Evolutionary conservation across 2,329 filamentous ascomycete genomes (phyloP), one percentile per base, ranked within the genome.

Genomic region (Cercospora citrullina): DNA sequence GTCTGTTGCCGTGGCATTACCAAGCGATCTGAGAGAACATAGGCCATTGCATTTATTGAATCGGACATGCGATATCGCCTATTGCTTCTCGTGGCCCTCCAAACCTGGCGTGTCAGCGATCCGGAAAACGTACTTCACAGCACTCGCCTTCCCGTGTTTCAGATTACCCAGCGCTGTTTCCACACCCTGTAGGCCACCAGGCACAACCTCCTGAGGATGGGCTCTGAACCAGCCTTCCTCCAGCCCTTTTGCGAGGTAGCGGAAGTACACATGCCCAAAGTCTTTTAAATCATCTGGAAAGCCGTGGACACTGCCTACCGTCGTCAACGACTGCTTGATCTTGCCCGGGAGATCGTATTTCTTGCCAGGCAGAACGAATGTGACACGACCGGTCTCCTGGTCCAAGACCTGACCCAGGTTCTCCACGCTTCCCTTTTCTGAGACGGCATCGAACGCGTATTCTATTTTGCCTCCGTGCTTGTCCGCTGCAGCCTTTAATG

Each of bases 111-210:
- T 86, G 42, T 87, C 84, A 8, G 72, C 81, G 76, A 88, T 83
- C 69, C 80, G 80, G 73, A 87, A 87, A 0, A 91, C 85, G 79
- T 89, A 90, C 79, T 91, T 91, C 0, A 87, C 81, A 1, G 83
- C 89, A 73, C 85, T 89, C 23, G 86, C 87, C 77, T 86, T 87
- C 0, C 89, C 89, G 30, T 81, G 82, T 75, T 84, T 86, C 74
- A 91, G 75, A 69, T 87, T 84, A 71, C 77, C 76, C 77, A 91
- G 74, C 0, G 80, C 88, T 36, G 74, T 78, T 73, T 88, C 79
- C 2, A 89, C 76, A 0, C 87, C 86, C 4, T 75, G 80, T 61
- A 90, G 72, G 0, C 87, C 87, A 2, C 86, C 85, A 0, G 82
- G 78, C 1, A 87, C 76, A 12, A 88, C 80, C 75, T 87, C 84